Evolutionary conservation across 129 eudicot species (phyloP), one percentile per base, ranked within the genome.

Genomic region (Lonicera japonica): DNA sequence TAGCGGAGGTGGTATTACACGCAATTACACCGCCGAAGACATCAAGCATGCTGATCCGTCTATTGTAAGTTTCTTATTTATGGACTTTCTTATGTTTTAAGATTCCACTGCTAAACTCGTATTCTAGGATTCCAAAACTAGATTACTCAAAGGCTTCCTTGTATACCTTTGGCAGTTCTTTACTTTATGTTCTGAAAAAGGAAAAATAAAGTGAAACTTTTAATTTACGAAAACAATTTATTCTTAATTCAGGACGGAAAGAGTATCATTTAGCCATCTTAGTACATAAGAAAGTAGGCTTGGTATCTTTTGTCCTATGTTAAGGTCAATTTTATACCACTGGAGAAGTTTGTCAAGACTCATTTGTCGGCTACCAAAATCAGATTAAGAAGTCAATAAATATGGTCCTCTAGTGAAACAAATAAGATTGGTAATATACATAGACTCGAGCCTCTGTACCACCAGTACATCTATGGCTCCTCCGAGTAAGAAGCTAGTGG

Each of bases 1-100:
- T 53, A 79, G 84, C 18, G 87, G 90, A 5, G 85, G 90, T 2
- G 79, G 83, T 10, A 84, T 91, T 17, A 79, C 94, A 1, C 47
- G 13, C 22, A 88, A 91, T 12, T 70, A 75, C 55, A 67, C 95
- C 1, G 98, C 98, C 4, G 55, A 84, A 45, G 95, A 91, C 25
- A 75, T 87, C 77, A 91, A 87, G 73, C 56, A 70, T 39, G 72
- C 81, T 13, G 84, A 91, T 60, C 79, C 39, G 19, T 84, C 91
- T 36, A 72, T 84, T 59, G 98, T 91, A 64, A 91, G 88, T 75
- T 46, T 48, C 20, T 15, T 20, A 50, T 17, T 17, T 50, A 7
- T n/a, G 1, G 5, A 17, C 55, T n/a, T 50, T 5, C 0, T 17
- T 50, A 10, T n/a, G n/a, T n/a, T n/a, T 43, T 43, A 29, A 29